A percentile compares a stretch with the other conserved stretches of the same genome.
These are phyloP conservation scores for Monocercomonoides exilis DNA, from an alignment of 78 protist species.

Conservation along the genomic window DNA sequence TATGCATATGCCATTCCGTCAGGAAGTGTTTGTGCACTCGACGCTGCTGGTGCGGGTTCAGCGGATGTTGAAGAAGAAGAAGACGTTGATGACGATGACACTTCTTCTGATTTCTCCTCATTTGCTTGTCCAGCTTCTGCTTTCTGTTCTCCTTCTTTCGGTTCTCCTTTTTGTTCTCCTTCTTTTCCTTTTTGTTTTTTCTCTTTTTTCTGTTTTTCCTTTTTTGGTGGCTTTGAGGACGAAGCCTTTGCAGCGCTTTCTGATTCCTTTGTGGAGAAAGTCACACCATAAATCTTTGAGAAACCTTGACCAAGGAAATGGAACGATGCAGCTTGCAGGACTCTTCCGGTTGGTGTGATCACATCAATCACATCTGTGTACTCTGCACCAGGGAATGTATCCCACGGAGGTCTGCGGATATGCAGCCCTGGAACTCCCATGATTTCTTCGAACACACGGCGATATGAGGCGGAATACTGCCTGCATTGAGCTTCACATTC, in stretches of 20 bases:
- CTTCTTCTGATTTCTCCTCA: no score
- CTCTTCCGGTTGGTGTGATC: slow-evolving; percentile 34
- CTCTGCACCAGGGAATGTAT: slow-evolving; percentile 39
- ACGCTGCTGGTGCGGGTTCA: neutral
- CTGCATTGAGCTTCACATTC: slow-evolving; percentile 23
- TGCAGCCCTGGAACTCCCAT: slow-evolving; percentile 26
- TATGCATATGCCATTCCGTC: neutral
- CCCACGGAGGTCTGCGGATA: slow-evolving; percentile 42
- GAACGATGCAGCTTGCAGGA: slow-evolving; percentile 30
- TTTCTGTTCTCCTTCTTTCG: neutral
- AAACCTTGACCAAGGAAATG: slow-evolving; percentile 49
- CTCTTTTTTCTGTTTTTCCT: neutral
- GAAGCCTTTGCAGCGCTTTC: neutral
- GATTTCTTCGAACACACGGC: neutral
- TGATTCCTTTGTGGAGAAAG: slow-evolving; percentile 14
- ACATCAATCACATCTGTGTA: slow-evolving; percentile 53
- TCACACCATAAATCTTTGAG: slow-evolving; percentile 33
- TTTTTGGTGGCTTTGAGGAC: neutral
- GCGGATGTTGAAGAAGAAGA: no score
- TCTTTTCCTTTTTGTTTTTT: neutral
- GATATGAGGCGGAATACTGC: slow-evolving; percentile 26
- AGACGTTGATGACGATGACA: no score
- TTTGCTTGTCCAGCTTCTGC: no score
- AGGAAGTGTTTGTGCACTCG: neutral
- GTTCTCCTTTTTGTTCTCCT: neutral